Evolutionary conservation across 1,284 basidiomycete genomes (phyloP).

Genomic region (Leccinum holopus): DNA sequence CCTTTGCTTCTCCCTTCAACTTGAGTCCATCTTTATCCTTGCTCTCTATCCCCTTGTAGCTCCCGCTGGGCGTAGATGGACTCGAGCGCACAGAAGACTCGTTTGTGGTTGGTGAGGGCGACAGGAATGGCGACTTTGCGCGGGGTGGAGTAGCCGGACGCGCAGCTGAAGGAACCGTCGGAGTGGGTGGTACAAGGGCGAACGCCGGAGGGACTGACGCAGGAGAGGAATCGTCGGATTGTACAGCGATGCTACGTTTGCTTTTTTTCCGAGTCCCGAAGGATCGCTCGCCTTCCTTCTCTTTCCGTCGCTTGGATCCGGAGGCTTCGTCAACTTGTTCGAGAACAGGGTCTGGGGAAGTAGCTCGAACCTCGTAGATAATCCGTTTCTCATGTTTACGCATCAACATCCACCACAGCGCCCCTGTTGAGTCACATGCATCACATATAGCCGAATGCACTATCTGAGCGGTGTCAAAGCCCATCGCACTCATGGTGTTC

Average conservation of each 20-base stretch:
- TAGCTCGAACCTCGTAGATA: slow-evolving; percentile 35
- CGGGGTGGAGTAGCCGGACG: slow-evolving; percentile 54
- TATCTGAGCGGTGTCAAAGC: slow-evolving; percentile 93
- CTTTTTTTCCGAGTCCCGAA: slow-evolving; percentile 23
- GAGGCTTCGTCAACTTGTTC: slow-evolving; percentile 24
- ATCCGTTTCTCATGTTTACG: slow-evolving; percentile 71
- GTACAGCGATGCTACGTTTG: slow-evolving; percentile 28
- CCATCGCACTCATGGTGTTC: slow-evolving; percentile 72
- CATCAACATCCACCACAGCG: slow-evolving; percentile 96
- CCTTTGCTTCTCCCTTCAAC: slow-evolving; percentile 52
- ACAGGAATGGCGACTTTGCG: slow-evolving; percentile 56
- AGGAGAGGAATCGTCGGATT: slow-evolving; percentile 38
- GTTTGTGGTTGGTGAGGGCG: slow-evolving; percentile 58
- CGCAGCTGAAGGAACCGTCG: slow-evolving; percentile 47
- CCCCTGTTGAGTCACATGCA: slow-evolving; percentile 91
- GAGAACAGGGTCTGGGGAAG: slow-evolving; percentile 30
- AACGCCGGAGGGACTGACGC: slow-evolving; percentile 66
- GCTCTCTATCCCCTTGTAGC: slow-evolving; percentile 41
- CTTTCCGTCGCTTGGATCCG: slow-evolving; percentile 30
- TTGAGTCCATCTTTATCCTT: slow-evolving; percentile 50
- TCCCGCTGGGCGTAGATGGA: slow-evolving; percentile 64
- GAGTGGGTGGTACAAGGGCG: slow-evolving; percentile 71
- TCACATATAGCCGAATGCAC: slow-evolving; percentile 89
- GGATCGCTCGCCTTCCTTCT: slow-evolving; percentile 32
- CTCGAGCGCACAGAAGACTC: slow-evolving; percentile 53